A percentile compares a stretch with the other conserved stretches of the same genome.
These are phyloP conservation scores for Talaromyces ruber DNA, from an alignment of 495 filamentous ascomycete species.

Conservation along the genomic window DNA sequence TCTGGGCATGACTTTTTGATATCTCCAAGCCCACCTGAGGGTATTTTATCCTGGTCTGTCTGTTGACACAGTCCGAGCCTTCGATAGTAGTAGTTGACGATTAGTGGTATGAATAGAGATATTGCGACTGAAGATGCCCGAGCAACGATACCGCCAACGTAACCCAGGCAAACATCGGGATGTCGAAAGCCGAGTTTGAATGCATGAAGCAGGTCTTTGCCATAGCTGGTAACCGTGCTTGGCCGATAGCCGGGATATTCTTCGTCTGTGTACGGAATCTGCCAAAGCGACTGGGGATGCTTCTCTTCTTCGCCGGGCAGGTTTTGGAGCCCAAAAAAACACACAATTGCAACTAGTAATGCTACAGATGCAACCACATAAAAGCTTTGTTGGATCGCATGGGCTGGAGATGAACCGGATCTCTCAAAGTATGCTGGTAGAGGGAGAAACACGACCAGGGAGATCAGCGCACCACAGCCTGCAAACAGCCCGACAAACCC, in stretches of 20 bases:
- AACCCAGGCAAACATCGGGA: conserved; percentile 72
- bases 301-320: conserved; percentile 74
- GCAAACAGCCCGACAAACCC: conserved; percentile 90
- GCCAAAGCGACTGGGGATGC: conserved; percentile 5
- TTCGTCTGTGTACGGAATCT: not conserved
- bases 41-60: conserved; percentile 26
- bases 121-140: conserved; percentile 94
- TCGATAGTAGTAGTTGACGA: conserved; percentile 83
- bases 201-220: conserved; percentile 49
- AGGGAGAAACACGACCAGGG: conserved; percentile 73
- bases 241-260: not conserved
- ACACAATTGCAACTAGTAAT: conserved; percentile 59
- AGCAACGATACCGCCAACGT: conserved; percentile 90
- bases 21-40: conserved; percentile 40
- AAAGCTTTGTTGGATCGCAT: conserved; percentile 71
- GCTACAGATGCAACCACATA: conserved; percentile 74
- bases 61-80: conserved; percentile 66
- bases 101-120: conserved; percentile 87
- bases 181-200: conserved; percentile 66
- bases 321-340: conserved; percentile 71
- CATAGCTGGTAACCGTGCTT: conserved; percentile 18
- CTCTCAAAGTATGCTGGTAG: conserved; percentile 71
- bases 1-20: conserved; percentile 72
- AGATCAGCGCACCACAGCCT: conserved; percentile 82
- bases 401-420: conserved; percentile 51